Evolutionary conservation across 257 asterid species (phyloP).

Genomic region (Penstemon newberryi): DNA sequence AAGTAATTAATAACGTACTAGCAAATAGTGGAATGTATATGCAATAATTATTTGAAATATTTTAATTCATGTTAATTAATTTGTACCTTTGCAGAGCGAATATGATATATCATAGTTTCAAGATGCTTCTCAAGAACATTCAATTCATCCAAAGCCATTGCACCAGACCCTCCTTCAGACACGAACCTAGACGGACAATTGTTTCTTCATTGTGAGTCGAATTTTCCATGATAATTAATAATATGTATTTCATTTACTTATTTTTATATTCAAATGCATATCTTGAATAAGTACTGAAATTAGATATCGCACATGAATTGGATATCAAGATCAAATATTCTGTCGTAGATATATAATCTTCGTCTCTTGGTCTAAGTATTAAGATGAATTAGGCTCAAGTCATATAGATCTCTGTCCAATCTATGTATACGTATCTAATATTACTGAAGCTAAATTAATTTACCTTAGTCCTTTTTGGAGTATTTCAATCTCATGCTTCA

Average conservation of each 20-base stretch:
- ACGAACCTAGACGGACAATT: slow-evolving; percentile 46
- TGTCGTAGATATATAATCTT: no score
- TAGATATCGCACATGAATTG: no score
- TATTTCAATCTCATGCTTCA: slow-evolving; percentile 79
- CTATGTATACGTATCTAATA: not conserved
- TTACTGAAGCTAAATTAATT: not conserved
- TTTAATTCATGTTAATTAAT: not conserved
- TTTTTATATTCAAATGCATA: no score
- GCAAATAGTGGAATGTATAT: not conserved
- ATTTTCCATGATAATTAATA: not conserved
- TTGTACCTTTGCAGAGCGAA: slow-evolving; percentile 82
- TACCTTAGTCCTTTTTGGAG: slow-evolving; percentile 87
- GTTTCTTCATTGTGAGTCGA: not conserved
- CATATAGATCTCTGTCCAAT: no score
- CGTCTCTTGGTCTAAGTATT: no score
- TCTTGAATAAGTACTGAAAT: no score
- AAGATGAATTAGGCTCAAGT: no score
- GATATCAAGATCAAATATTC: no score
- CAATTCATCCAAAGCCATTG: slow-evolving; percentile 67
- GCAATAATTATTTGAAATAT: not conserved
- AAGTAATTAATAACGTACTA: no score
- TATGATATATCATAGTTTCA: slow-evolving; percentile 69
- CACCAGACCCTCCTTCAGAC: slow-evolving; percentile 71
- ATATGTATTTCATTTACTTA: no score
- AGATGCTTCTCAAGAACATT: slow-evolving; percentile 74